Evolutionary conservation across 1,284 basidiomycete genomes (phyloP).

Genomic region (Prillingera fragicola): DNA sequence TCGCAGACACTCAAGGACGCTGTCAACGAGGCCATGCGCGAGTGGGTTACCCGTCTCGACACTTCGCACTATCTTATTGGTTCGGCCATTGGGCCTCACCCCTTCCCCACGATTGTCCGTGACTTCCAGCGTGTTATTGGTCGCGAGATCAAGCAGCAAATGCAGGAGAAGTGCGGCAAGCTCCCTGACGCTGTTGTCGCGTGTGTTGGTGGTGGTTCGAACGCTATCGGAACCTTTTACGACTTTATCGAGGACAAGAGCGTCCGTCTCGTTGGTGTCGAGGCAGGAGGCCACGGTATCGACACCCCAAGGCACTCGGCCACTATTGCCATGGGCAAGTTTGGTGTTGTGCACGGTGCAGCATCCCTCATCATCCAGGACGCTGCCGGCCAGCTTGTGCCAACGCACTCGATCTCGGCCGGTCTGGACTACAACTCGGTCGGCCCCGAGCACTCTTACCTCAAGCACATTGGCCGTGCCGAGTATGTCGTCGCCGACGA

Average conservation of each 20-base stretch:
- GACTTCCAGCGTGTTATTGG: conserved; percentile 98
- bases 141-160: conserved; percentile 86
- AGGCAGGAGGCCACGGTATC: conserved; percentile 90
- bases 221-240: conserved; percentile 95
- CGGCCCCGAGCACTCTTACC: conserved; percentile 94
- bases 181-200: conserved; percentile 93
- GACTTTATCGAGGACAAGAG: conserved; percentile 83
- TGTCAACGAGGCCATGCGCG: conserved; percentile 92
- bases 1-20: conserved; percentile 96
- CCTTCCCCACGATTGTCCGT: conserved; percentile 96
- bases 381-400: conserved; percentile 81
- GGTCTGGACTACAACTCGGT: conserved; percentile 59
- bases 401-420: conserved; percentile 95
- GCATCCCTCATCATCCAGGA: conserved; percentile 92
- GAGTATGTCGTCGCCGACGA: conserved; percentile 93
- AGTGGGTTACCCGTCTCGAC: conserved; percentile 95
- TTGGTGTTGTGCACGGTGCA: conserved; percentile 91
- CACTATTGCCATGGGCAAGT: conserved; percentile 79
- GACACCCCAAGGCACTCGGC: conserved; percentile 85
- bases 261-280: conserved; percentile 84
- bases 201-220: conserved; percentile 95
- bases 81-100: conserved; percentile 95
- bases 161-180: conserved; percentile 68
- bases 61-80: conserved; percentile 96
- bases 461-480: conserved; percentile 89